Base-by-base conservation (phyloP, 495 filamentous ascomycete species). In the Penicillium canescens region DNA sequence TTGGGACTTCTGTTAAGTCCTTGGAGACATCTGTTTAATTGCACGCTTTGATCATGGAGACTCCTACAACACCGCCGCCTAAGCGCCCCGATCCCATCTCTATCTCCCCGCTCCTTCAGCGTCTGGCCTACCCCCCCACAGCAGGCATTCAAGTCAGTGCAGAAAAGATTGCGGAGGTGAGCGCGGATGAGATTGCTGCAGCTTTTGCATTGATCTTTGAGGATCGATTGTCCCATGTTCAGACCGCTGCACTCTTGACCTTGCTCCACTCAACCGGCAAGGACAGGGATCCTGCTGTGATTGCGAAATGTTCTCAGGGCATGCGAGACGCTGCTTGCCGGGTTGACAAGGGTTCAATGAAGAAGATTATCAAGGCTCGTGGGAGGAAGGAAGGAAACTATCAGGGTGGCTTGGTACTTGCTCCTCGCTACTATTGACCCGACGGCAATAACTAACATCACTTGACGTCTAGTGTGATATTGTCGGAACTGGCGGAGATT, bases 401-500 rank as follows among this genome's bases (percentile, higher is more conserved):
- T 66, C 66, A 66, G 3, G 88, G 83, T 52, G 87, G 85, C 20
- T 69, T 92, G 59, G 87, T 90, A 18, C 11, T 21, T 8, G 0
- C 42, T 7, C 46, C n/a, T 40, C 23, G 31, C 36, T 33, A 12
- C 20, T 42, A 28, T 20, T 18, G 42, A 21, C 28, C 28, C 8
- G 28, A 31, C 28, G 28, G 38, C 24, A 11, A 40, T 31, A 42
- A 31, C 16, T 62, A 36, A 67, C 34, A 9, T 11, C n/a, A 16
- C 9, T 8, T 53, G 7, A 35, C 33, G 28, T 59, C 21, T 43
- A 92, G 87, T 93, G 92, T 71, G 95, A 99, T 69, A 96, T 99
- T 62, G 95, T 98, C 41, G 95, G 95, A 62, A 99, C 95, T 12
- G 95, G 95, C 45, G 95, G 95, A 65, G 94, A 98, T 74, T 87